These are phyloP conservation scores for Gnomoniopsis sp. DNA, from an alignment of 2,329 filamentous ascomycete genomes.

Conservation along the genomic window DNA sequence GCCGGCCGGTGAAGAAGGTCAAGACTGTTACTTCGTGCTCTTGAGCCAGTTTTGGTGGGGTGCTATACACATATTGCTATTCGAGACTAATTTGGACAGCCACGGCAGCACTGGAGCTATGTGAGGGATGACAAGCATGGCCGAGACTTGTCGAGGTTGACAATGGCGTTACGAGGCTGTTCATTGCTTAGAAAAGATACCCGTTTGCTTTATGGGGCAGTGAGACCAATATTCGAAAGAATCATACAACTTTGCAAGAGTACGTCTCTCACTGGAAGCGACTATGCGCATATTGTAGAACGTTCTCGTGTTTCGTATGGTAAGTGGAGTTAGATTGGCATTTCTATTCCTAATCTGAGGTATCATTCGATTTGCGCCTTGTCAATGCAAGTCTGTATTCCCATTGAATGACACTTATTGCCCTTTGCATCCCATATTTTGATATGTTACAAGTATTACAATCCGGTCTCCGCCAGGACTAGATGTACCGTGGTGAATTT, in stretches of 20 bases:
- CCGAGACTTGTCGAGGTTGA: neutral
- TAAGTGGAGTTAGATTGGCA: constrained; percentile 4
- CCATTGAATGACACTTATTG: neutral
- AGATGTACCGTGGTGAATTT: too few species aligned
- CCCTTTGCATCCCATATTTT: neutral
- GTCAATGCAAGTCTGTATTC: neutral
- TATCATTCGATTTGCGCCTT: constrained; percentile 6
- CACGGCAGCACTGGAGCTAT: neutral
- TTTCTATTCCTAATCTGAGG: constrained; percentile 1
- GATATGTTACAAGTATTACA: constrained; percentile 21
- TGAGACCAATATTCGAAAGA: neutral
- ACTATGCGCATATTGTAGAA: neutral
- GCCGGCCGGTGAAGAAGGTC: neutral
- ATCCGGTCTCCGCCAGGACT: too few species aligned
- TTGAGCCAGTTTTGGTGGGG: neutral
- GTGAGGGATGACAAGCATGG: neutral
- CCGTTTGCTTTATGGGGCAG: constrained; percentile 4
- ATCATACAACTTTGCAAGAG: neutral
- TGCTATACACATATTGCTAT: neutral
- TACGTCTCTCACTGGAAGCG: neutral
- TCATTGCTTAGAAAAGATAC: constrained; percentile 8
- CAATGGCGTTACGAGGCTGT: neutral
- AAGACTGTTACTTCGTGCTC: constrained; percentile 1
- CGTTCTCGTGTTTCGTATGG: neutral
- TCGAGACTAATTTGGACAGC: neutral